Evolutionary conservation across 345 rosid genomes (phyloP), one percentile per base, ranked within the genome.

Genomic region (Cardiospermum halicacabum): DNA sequence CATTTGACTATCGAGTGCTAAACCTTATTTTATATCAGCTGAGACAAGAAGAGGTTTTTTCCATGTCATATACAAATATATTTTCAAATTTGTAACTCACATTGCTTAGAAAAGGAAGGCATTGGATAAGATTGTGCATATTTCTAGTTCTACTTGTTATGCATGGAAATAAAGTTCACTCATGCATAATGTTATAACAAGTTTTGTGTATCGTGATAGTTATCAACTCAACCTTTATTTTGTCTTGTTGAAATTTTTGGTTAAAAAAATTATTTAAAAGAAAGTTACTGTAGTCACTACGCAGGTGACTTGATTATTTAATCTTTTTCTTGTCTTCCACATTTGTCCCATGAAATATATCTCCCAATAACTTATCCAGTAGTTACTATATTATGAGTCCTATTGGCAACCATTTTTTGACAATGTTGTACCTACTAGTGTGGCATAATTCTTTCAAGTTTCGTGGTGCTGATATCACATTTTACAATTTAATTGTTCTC

Each of bases 1-100:
- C 96, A 5, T 86, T 88, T 73, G 97, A 90, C 80, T 90, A 86
- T 79, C 83, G 92, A 65, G 80, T 86, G 62, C 74, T 90, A 80
- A 88, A 90, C 82, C 94, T 90, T 80, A 78, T 88, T 25, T 69
- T 93, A 53, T 90, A 88, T 65, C 82, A 84, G 78, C 59, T 93
- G 74, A 86, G 84, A 74, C 82, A 84, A 78, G 85, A 75, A 84
- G 73, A 80, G 87, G 80, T 85, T 64, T 59, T 62, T 53, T 11
- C 8, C 56, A 28, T 32, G 28, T 56, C 45, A 37, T 32, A 5
- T 62, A 19, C 42, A 45, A 7, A 22, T 34, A 15, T 60, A 25
- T 32, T 13, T 47, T 18, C 8, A 6, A 15, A 42, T 19, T 19
- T 31, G 43, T 12, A 42, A 42, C 28, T 34, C 32, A 1, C 36